A percentile compares a stretch with the other conserved stretches of the same genome.
Conservation (phyloP, 1,139 yeast species). For the Hansenula anomala region DNA sequence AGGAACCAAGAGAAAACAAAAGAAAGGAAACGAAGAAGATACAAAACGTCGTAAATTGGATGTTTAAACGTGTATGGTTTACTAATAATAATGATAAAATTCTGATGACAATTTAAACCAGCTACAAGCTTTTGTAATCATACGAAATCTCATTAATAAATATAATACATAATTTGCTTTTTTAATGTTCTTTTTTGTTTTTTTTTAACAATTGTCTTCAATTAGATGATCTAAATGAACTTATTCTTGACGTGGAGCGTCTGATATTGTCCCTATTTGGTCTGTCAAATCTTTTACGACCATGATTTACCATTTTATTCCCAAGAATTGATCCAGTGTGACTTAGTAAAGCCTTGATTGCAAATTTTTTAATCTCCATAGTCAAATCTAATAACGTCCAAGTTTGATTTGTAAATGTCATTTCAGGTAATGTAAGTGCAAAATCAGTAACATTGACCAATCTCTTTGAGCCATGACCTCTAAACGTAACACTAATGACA, state of each 20-base stretch:
- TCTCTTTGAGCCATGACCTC: constrained; percentile 52
- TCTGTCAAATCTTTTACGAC: constrained; percentile 9
- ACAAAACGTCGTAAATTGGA: constrained; percentile 22
- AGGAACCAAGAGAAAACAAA: constrained; percentile 21
- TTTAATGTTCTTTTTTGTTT: too few relatives aligned
- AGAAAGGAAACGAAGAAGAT: constrained; percentile 14
- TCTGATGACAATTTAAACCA: too few relatives aligned
- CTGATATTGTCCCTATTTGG: constrained; percentile 14
- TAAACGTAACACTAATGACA: constrained; percentile 50
- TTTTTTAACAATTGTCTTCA: background rate
- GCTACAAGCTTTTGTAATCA: too few relatives aligned
- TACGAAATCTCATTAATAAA: too few relatives aligned
- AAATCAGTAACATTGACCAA: constrained; percentile 60
- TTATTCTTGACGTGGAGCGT: constrained; percentile 19
- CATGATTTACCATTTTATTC: constrained; percentile 40
- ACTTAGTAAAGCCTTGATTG: constrained; percentile 46
- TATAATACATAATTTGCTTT: too few relatives aligned
- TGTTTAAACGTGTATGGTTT: too few relatives aligned
- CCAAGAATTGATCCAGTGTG: constrained; percentile 56
- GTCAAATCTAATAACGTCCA: constrained; percentile 53
- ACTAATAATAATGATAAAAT: too few relatives aligned
- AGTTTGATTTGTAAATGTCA: constrained; percentile 42
- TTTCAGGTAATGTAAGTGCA: constrained; percentile 47
- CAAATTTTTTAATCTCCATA: constrained; percentile 42
- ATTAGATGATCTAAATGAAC: constrained; percentile 15